A percentile compares a stretch with the other conserved stretches of the same genome.
Evolutionary conservation across 495 filamentous ascomycete genomes (phyloP).

Genomic region (Hypoxylon lienhwacheense): DNA sequence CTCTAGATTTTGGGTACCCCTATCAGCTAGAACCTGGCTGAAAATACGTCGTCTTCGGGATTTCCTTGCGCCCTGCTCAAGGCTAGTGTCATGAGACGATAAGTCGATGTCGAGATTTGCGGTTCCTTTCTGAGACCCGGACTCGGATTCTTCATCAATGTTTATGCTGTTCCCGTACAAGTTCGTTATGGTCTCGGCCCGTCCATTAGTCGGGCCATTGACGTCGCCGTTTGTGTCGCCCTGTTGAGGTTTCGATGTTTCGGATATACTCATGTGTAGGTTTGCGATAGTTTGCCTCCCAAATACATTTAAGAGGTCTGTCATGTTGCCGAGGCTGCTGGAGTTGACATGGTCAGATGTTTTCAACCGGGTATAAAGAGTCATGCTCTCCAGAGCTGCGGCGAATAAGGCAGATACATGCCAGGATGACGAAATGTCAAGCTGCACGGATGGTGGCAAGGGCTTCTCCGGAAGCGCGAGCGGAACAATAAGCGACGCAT

Average conservation of each 20-base stretch:
- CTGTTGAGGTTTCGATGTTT: constrained; percentile 13
- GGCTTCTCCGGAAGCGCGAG: constrained; percentile 61
- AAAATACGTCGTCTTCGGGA: constrained; percentile 59
- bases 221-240: constrained; percentile 26
- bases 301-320: constrained; percentile 70
- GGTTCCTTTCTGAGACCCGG: constrained; percentile 37
- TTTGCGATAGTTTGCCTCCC: constrained; percentile 81
- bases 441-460: constrained; percentile 60
- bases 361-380: constrained; percentile 73
- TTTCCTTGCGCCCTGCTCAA: constrained; percentile 26
- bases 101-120: constrained; percentile 61
- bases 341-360: constrained; percentile 47
- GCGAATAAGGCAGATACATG: constrained; percentile 77
- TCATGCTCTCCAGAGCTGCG: constrained; percentile 76
- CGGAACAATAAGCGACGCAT: constrained; percentile 79
- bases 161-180: constrained; percentile 12
- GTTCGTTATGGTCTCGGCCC: constrained; percentile 15
- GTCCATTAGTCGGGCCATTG: constrained; percentile 22
- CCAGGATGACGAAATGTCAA: constrained; percentile 75
- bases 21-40: constrained; percentile 57
- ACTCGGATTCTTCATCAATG: constrained; percentile 26
- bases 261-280: constrained; percentile 57
- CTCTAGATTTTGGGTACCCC: constrained; percentile 39
- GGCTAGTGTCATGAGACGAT: constrained; percentile 45
- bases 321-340: constrained; percentile 63